Base-by-base conservation (phyloP, 2,329 filamentous ascomycete genomes). In the Claviceps pusilla region DNA sequence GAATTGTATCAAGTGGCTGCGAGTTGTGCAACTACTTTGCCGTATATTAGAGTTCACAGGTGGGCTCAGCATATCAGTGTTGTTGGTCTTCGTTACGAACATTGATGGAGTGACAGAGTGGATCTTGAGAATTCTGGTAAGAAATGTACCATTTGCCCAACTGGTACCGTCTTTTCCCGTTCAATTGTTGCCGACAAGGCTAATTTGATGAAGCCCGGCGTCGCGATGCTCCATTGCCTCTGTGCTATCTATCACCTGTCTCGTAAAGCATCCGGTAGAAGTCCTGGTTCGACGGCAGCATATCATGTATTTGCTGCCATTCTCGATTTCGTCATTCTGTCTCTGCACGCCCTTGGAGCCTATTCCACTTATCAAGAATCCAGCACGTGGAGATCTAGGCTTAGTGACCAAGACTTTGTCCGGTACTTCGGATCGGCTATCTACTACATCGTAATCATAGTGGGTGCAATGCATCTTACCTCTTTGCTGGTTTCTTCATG, bases 271-370 rank as follows among this genome's bases (percentile, higher is more conserved):
- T 81, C 80, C 50, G 79, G 76, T 48, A 82, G 89, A 52, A 82
- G 89, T 0, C 83, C 91, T 0, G 84, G 76, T 3, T 95, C 88
- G 28, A 87, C 89, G 19, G 84, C 88, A 14, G 91, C 88, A 59
- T 97, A 97, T 69, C 89, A 94, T 69, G 71, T 93, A 55, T 97
- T 96, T 66, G 82, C 89, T 3, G 76, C 80, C 11, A 71, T 89
- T 47, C 78, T 86, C 46, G 91, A 97, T 66, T 63, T 81, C 14
- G 71, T 70, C 11, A 69, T 78, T 48, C 60, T 78, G 31, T 73
- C 77, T 9, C 69, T 83, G 42, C 84, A 79, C 62, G 72, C 73
- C 7, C 83, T 79, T 57, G 76, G 76, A 7, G 73, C 72, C 3
- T 64, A 78, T 48, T 68, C 72, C 7, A 69, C 72, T 11, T 68